These are phyloP conservation scores for Colletotrichum graminicola DNA, from an alignment of 2,329 filamentous ascomycete species.

Conservation along the genomic window DNA sequence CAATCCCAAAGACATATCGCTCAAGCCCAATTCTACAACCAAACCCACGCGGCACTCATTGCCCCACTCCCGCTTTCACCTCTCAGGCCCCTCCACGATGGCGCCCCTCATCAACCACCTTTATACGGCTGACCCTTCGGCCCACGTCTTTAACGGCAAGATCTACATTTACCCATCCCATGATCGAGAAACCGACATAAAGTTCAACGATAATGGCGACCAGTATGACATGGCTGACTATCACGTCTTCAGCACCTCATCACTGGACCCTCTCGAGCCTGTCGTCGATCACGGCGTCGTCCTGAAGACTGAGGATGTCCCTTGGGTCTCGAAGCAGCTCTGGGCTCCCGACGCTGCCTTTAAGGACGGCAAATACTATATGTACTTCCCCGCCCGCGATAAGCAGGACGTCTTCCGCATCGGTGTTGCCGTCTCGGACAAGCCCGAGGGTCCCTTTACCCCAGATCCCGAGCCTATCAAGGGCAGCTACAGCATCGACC, in stretches of 20 bases:
- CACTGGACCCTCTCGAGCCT: constrained; percentile 64
- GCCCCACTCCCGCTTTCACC: constrained; percentile 3
- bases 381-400: constrained; percentile 83
- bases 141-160: constrained; percentile 81
- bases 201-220: constrained; percentile 86
- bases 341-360: constrained; percentile 83
- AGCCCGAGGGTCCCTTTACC: constrained; percentile 77
- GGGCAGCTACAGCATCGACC: constrained; percentile 82
- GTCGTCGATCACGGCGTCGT: constrained; percentile 81
- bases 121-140: constrained; percentile 85
- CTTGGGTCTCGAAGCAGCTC: constrained; percentile 83
- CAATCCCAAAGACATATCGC: background rate
- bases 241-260: constrained; percentile 76
- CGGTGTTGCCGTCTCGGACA: constrained; percentile 74
- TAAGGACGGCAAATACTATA: constrained; percentile 77
- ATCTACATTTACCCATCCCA: constrained; percentile 87
- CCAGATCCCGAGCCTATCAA: constrained; percentile 74
- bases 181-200: constrained; percentile 79
- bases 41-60: constrained; percentile 10
- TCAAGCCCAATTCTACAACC: constrained; percentile 15
- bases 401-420: constrained; percentile 78
- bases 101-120: constrained; percentile 77
- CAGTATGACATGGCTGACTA: constrained; percentile 90
- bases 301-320: constrained; percentile 73
- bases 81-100: constrained; percentile 48